These are phyloP conservation scores for Suillus alpinus DNA, from an alignment of 768 basidiomycete genomes.

Conservation along the genomic window DNA sequence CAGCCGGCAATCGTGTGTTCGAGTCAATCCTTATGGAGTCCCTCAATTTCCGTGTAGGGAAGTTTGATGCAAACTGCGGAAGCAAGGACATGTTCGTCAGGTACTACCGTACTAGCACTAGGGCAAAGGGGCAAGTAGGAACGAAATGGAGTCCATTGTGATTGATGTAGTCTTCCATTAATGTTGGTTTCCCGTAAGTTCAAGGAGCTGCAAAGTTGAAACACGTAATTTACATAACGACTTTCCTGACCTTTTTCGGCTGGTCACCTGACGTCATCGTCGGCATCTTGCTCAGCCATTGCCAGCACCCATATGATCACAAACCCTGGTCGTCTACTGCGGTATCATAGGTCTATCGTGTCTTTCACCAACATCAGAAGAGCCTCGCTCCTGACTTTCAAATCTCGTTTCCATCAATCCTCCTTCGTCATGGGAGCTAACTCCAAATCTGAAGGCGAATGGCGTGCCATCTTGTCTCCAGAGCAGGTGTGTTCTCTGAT, in stretches of 20 bases:
- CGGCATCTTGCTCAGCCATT: not conserved
- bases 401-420: slow-evolving; percentile 4
- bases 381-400: not conserved
- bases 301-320: not conserved
- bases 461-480: slow-evolving; percentile 75
- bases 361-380: not conserved
- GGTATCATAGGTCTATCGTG: not conserved
- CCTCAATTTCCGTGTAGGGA: not conserved
- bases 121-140: not conserved
- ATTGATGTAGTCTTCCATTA: not conserved
- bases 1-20: not conserved
- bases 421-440: slow-evolving; percentile 8
- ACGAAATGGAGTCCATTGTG: not conserved
- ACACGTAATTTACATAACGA: not conserved
- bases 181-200: not conserved
- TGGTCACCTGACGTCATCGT: not conserved
- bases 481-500: slow-evolving; percentile 63
- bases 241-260: not conserved
- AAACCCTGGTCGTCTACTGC: not conserved
- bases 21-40: not conserved
- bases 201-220: no score
- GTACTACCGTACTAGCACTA: not conserved
- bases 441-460: slow-evolving; percentile 70
- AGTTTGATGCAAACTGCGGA: not conserved
- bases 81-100: not conserved